phyloP scores from a whole-genome alignment of 306 rosid species.

The Myrica gale region DNA sequence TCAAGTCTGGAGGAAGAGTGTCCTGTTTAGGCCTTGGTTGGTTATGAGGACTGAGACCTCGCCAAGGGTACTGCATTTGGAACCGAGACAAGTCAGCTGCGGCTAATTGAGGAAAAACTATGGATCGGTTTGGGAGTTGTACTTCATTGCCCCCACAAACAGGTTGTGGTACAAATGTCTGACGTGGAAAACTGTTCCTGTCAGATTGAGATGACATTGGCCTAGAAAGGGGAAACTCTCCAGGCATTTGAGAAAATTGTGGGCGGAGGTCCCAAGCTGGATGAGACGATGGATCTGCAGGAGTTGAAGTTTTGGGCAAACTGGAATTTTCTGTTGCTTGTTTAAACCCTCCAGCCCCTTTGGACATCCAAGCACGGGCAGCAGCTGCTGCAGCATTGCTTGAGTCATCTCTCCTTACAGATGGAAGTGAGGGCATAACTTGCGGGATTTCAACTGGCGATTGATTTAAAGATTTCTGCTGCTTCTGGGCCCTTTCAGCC shows the following conservation, averaged over 20 bases:
- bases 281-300: conserved; percentile 74
- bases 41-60: conserved; percentile 50
- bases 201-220: conserved; percentile 62
- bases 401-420: conserved; percentile 54
- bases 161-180: conserved; percentile 59
- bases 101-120: conserved; percentile 68
- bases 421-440: conserved; percentile 47
- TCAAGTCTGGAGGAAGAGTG: conserved; percentile 95
- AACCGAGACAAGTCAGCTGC: conserved; percentile 76
- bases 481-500: conserved; percentile 66
- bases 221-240: conserved; percentile 57
- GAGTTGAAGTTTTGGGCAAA: conserved; percentile 59
- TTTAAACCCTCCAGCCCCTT: conserved; percentile 87
- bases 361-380: conserved; percentile 98
- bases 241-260: conserved; percentile 53
- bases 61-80: conserved; percentile 76
- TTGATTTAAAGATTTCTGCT: conserved; percentile 60
- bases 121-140: conserved; percentile 63
- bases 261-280: conserved; percentile 64
- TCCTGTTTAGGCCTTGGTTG: conserved; percentile 81
- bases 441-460: conserved; percentile 54
- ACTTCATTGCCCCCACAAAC: conserved; percentile 46
- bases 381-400: conserved; percentile 84
- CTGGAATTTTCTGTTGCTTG: conserved; percentile 61
- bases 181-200: conserved; percentile 59